Evolutionary conservation across 2,329 filamentous ascomycete genomes (phyloP).

Genomic region (Geosmithia morbida): DNA sequence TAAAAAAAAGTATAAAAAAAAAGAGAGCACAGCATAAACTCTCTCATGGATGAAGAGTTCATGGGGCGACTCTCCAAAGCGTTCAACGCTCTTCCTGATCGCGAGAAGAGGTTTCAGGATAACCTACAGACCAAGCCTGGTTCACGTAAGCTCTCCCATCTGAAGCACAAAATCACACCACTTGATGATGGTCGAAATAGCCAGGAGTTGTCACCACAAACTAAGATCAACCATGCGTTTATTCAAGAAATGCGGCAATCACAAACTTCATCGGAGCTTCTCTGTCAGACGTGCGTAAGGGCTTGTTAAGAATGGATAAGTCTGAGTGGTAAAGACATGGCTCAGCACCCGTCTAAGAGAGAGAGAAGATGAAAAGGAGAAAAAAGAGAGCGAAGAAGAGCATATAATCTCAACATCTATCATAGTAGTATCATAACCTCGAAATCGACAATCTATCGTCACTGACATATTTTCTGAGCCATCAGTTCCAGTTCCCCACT

Average conservation of each 20-base stretch:
- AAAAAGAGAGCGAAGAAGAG: background rate
- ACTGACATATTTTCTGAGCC: no score
- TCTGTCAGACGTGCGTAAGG: background rate
- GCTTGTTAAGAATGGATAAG: background rate
- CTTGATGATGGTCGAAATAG: background rate
- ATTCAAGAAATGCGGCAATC: background rate
- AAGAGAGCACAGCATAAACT: background rate
- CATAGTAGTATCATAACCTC: no score
- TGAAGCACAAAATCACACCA: background rate
- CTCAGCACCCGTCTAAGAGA: no score
- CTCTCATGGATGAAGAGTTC: conserved; percentile 2
- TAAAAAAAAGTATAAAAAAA: background rate
- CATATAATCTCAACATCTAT: no score
- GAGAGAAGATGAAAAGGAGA: no score
- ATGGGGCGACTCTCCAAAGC: conserved; percentile 3
- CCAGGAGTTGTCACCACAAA: background rate
- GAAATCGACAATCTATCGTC: no score
- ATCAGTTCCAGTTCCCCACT: no score
- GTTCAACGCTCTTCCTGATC: conserved; percentile 3
- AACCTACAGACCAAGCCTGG: background rate
- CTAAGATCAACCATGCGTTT: background rate
- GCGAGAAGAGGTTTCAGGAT: background rate
- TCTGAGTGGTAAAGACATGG: no score
- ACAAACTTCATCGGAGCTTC: background rate
- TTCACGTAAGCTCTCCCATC: background rate